These are phyloP conservation scores for Ceratobasidium sp. DNA, from an alignment of 1,284 basidiomycete species.

Conservation along the genomic window DNA sequence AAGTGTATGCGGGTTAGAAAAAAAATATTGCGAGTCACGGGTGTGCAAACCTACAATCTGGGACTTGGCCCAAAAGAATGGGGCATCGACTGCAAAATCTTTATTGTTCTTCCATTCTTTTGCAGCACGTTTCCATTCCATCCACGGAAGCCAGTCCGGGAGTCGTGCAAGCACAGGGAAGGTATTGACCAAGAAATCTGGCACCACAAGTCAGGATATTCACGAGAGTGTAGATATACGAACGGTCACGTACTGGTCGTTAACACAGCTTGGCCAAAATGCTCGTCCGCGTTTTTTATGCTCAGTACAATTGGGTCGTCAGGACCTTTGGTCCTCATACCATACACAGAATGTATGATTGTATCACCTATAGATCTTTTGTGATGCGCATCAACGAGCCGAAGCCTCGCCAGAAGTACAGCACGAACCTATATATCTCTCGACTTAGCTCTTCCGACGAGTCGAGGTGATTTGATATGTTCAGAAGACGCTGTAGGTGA, in stretches of 20 bases:
- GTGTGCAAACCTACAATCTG: background rate
- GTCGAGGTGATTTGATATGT: background rate
- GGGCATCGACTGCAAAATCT: background rate
- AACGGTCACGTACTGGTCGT: background rate
- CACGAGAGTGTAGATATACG: background rate
- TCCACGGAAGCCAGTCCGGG: conserved; percentile 45
- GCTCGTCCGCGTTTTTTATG: background rate
- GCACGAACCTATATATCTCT: conserved; percentile 19
- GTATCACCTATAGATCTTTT: background rate
- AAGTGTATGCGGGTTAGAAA: background rate
- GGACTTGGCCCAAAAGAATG: conserved; percentile 22
- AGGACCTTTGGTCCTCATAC: background rate
- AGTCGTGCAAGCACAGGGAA: conserved; percentile 27
- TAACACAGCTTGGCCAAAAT: conserved; percentile 21
- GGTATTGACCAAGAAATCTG: conserved; percentile 43
- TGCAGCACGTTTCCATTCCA: conserved; percentile 16
- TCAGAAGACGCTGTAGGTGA: conserved; percentile 25
- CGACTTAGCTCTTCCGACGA: conserved; percentile 13
- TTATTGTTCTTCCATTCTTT: conserved; percentile 36
- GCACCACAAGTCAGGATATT: background rate
- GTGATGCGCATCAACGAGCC: background rate
- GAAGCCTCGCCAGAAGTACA: background rate
- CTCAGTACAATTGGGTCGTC: conserved; percentile 31
- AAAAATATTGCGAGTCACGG: background rate
- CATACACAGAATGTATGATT: conserved; percentile 33